Evolutionary conservation across 2,329 filamentous ascomycete genomes (phyloP), one percentile per base, ranked within the genome.

Genomic region (Pseudogymnoascus sp.): DNA sequence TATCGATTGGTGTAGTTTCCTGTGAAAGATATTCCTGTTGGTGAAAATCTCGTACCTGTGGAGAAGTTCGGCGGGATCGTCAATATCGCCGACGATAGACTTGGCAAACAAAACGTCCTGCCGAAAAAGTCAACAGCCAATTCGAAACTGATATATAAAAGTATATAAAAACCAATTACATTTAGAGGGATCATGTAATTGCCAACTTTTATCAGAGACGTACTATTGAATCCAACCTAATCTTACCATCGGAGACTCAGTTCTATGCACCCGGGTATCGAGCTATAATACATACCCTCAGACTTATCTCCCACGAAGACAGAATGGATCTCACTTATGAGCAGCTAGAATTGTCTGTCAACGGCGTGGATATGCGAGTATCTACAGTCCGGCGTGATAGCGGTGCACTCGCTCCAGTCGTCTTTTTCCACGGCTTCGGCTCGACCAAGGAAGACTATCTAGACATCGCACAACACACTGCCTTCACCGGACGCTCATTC

Each of bases 391-490:
- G 28, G 28, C 28, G 7, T 30, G 5, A 30, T 30, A 30, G 7
- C 7, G 28, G 7, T 8, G 5, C 28, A 30, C 28, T 30, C 7
- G 28, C 58, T 14, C 66, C 69, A 1, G 66, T 68, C 5, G 7
- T 70, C 2, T 70, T 71, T 58, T 64, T 70, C 11, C 69, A 71
- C 22, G 69, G 70, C 12, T 70, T 67, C 49, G 69, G 69, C 11
- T 66, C 67, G 52, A 67, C 66, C 2, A 71, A 71, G 49, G 69
- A 71, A 64, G 69, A 70, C 60, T 69, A 67, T 36, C 35, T 63
- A 49, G 70, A 71, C 60, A 65, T 69, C 12, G 45, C 6, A 19
- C 42, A 68, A 19, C 58, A 69, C 16, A 38, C 64, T 2, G 41
- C 64, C n/a, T 66, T 70, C 7, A 9, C 36, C 3, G 28, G 45